These are phyloP conservation scores for Haplosporangium sp. DNA, from an alignment of 371 early-diverging fungal species.

Conservation along the genomic window DNA sequence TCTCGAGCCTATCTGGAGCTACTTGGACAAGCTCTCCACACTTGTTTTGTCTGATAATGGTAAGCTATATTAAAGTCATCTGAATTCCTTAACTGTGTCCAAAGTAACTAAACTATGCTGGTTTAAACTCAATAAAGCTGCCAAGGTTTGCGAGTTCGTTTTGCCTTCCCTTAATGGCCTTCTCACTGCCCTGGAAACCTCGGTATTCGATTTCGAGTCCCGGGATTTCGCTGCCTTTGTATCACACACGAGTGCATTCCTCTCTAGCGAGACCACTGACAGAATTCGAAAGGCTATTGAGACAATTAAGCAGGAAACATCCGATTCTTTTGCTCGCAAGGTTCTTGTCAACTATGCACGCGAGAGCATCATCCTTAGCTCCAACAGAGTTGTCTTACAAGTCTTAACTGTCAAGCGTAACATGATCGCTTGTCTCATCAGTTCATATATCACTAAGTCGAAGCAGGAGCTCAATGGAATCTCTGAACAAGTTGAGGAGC, in stretches of 20 bases:
- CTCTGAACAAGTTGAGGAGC: background rate
- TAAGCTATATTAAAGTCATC: constrained; percentile 2
- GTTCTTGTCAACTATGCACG: constrained; percentile 64
- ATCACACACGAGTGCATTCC: constrained; percentile 63
- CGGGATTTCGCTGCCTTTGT: constrained; percentile 62
- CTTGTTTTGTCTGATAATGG: constrained; percentile 41
- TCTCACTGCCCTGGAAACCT: constrained; percentile 70
- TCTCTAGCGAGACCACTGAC: constrained; percentile 66
- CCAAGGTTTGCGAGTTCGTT: constrained; percentile 69
- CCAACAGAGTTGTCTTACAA: constrained; percentile 65
- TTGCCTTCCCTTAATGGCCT: constrained; percentile 77
- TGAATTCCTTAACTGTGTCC: too few relatives aligned
- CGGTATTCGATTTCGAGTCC: constrained; percentile 64
- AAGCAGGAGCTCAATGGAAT: constrained; percentile 1
- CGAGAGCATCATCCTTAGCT: constrained; percentile 61
- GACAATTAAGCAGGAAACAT: constrained; percentile 54
- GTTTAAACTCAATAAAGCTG: constrained; percentile 42
- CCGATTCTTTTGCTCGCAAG: constrained; percentile 60
- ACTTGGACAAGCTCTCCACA: constrained; percentile 55
- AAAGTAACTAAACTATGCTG: too few relatives aligned
- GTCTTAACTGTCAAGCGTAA: constrained; percentile 67
- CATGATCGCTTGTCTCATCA: constrained; percentile 62
- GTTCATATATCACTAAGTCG: constrained; percentile 6
- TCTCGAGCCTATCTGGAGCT: constrained; percentile 58
- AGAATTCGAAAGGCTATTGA: constrained; percentile 66